phyloP scores from a whole-genome alignment of 2,329 filamentous ascomycete genomes.

The Dissoconium aciculare region DNA sequence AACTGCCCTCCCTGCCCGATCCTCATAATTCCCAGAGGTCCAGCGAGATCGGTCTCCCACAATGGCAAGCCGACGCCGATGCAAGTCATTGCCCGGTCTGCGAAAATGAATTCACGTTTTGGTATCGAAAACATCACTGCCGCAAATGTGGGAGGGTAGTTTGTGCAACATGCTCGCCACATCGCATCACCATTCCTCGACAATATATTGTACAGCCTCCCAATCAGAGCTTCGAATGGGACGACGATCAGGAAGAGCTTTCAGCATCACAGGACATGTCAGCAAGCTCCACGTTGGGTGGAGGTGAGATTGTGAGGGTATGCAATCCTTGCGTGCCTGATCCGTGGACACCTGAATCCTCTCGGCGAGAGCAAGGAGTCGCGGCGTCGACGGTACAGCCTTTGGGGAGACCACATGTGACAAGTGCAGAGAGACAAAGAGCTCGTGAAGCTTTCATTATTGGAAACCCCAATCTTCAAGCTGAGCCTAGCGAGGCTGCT shows the following conservation, averaged over 20 bases:
- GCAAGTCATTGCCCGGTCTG: slow-evolving; percentile 78
- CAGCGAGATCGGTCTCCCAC: slow-evolving; percentile 45
- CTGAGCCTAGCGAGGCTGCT: no score
- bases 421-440: neutral
- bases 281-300: slow-evolving; percentile 40
- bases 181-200: slow-evolving; percentile 84
- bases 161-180: slow-evolving; percentile 77
- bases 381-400: neutral
- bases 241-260: slow-evolving; percentile 18
- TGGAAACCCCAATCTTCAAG: no score
- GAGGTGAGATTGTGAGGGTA: slow-evolving; percentile 52
- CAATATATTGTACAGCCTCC: slow-evolving; percentile 82
- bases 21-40: slow-evolving; percentile 5
- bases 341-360: slow-evolving; percentile 25
- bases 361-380: slow-evolving; percentile 1
- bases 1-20: neutral
- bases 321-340: slow-evolving; percentile 62
- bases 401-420: neutral
- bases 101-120: slow-evolving; percentile 61
- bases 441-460: no score
- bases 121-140: slow-evolving; percentile 86
- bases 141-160: slow-evolving; percentile 90
- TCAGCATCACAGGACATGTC: neutral
- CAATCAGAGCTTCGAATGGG: slow-evolving; percentile 6
- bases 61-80: slow-evolving; percentile 80